Base-by-base conservation (phyloP, 139 green algal species). In the Klebsormidium nitens region DNA sequence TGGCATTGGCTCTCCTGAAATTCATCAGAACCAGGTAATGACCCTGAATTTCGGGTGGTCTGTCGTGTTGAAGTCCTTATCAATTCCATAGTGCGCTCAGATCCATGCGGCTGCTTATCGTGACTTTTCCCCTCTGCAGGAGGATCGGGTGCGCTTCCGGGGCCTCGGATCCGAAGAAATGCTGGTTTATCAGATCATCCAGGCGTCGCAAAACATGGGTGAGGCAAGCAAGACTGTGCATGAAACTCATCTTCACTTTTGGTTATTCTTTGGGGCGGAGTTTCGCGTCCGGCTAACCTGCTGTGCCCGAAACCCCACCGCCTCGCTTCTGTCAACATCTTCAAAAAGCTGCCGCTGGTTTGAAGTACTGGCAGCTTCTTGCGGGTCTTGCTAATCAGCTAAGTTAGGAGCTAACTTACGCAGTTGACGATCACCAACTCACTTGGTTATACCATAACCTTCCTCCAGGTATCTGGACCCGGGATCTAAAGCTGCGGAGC, bases 161-260 rank as follows among this genome's bases (percentile, higher is more conserved):
- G 89, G 89, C 1, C 69, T 97, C 5, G 76, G 40, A 0, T 47
- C 79, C 19, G 92, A 97, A 60, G 91, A 97, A 14, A 39, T 91
- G 66, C 80, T 97, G 5, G 70, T 97, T 23, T 93, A 91, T 47
- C 92, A 97, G 70, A 67, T 82, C 46, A 94, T 97, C 65, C 78
- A 90, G 63, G 14, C 65, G 14, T 11, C 29, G 1, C n/a, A 46
- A n/a, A 78, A 79, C 40, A 70, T 70, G 62, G 68, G 68, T 75
- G 14, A 67, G 28, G 11, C 19, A 5, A 59, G 42, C 42, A 50
- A 50, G 42, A 50, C 8, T 14, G 14, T 50, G 42, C 11, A 14
- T 50, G 42, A 31, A 1, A n/a, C n/a, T n/a, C n/a, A n/a, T n/a
- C n/a, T n/a, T n/a, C n/a, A n/a, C n/a, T n/a, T n/a, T n/a, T n/a